Base-by-base conservation (phyloP, 2,329 filamentous ascomycete genomes). In the Lithohypha guttulata region DNA sequence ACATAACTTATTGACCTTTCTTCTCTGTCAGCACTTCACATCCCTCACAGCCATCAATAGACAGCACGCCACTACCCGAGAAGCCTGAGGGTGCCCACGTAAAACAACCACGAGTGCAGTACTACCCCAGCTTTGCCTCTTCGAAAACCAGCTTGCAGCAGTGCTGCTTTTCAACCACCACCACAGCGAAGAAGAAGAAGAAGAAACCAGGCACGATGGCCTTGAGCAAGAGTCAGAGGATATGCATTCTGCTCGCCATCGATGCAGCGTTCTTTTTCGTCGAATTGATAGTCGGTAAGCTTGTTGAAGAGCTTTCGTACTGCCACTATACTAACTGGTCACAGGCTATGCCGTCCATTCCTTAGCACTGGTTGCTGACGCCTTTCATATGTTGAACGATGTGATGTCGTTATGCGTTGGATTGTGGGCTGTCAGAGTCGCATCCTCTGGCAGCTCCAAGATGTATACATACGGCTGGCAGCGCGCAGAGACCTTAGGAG, bases 351-450 rank as follows among this genome's bases (percentile, higher is more conserved):
- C 80, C 47, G 85, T 93, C 44, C 81, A 87, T 57, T 96, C 91
- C 13, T 74, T 98, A 51, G 91, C 91, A 25, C 73, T 98, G 43
- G 86, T 93, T 57, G 91, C 91, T 39, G 91, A 98, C 66, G 86
- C 91, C 44, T 98, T 98, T 62, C 91, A 98, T 65, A 98, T 98
- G 91, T 71, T 98, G 45, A 98, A 98, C 68, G 91, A 98, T 74
- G 91, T 98, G 52, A 80, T 98, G 45, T 96, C 91, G 1, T 69
- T 98, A 10, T 73, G 80, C 41, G 89, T 98, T 46, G 91, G 91
- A 48, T 64, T 96, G 27, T 98, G 91, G 89, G 91, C 91, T 38
- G 91, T 98, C 39, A 84, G 81, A 46, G 83, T 93, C 35, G 84
- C 87, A 18, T 83, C 83, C 58, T 78, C 83, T 54, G 83, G 79